phyloP scores from a whole-genome alignment of 2,329 filamentous ascomycete species.

The Cercospora sesami region DNA sequence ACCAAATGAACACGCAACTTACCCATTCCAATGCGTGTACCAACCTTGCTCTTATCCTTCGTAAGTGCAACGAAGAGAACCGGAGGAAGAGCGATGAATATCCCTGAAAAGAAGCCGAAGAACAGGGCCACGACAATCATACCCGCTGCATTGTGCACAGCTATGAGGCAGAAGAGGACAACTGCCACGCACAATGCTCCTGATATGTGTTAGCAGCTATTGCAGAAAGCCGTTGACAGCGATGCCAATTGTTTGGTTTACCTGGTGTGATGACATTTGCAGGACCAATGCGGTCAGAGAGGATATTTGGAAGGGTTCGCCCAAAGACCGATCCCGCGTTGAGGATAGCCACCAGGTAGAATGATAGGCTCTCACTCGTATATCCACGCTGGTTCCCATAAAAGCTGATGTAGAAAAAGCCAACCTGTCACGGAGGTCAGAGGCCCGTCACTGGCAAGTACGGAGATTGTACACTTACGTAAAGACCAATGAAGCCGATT shows the following conservation, averaged over 20 bases:
- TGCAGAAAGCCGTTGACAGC: not conserved
- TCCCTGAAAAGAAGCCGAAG: slow-evolving; percentile 48
- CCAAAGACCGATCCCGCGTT: slow-evolving; percentile 47
- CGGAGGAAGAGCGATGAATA: slow-evolving; percentile 47
- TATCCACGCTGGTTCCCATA: slow-evolving; percentile 39
- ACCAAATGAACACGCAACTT: not conserved
- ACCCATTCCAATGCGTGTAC: slow-evolving; percentile 35
- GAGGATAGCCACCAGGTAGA: slow-evolving; percentile 47
- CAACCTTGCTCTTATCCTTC: slow-evolving; percentile 45
- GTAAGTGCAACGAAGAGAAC: slow-evolving; percentile 45
- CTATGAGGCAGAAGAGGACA: slow-evolving; percentile 42
- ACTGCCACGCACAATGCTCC: slow-evolving; percentile 39
- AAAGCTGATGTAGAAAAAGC: slow-evolving; percentile 45
- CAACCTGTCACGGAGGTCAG: not conserved
- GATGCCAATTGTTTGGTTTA: slow-evolving; percentile 14
- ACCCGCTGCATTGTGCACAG: slow-evolving; percentile 37
- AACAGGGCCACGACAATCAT: slow-evolving; percentile 42
- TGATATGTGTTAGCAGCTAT: slow-evolving; percentile 11
- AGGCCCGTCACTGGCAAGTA: not conserved
- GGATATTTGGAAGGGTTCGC: slow-evolving; percentile 42
- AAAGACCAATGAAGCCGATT: slow-evolving; percentile 46
- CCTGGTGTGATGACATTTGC: slow-evolving; percentile 41
- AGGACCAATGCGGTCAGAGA: slow-evolving; percentile 44
- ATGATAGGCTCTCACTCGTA: slow-evolving; percentile 39
- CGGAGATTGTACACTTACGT: slow-evolving; percentile 30